Evolutionary conservation across 2,329 filamentous ascomycete species (phyloP), one percentile per base, ranked within the genome.

Genomic region (Pseudocercospora pini-densiflorae): DNA sequence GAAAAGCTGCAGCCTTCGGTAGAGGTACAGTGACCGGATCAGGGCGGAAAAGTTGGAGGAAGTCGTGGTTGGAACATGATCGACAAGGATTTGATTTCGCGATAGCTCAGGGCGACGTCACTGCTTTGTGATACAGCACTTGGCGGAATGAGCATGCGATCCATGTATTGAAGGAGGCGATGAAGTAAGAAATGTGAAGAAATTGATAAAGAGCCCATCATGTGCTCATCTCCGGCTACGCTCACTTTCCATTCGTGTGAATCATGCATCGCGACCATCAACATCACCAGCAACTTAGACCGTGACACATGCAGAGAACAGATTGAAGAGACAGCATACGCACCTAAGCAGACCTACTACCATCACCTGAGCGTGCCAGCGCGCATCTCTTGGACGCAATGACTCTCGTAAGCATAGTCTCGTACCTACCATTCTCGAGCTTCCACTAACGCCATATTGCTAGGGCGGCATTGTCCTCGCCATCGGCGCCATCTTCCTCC

Each of bases 401-500:
- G 66, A 62, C 63, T 21, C 57, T 68, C 36, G 66, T 65, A 59
- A 9, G 63, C 36, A 16, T 4, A 12, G 27, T n/a, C 12, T 5
- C 40, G n/a, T 16, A n/a, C 33, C 16, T n/a, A 10, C 45, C 14
- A 21, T 24, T 0, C 27, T 29, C 23, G 14, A n/a, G 5, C 49
- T 40, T 14, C 21, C n/a, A 36, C 63, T 68, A 54, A 63, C 59
- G 27, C 9, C 2, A n/a, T 43, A 36, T 47, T 21, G 14, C 6
- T 61, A 71, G 69, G 69, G 69, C 67, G 69, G 69, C 19, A 45
- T 63, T 10, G 27, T 69, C 27, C 67, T 71, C 57, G 69, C 59
- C 62, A 63, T 71, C 53, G 67, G 67, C 58, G 67, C 69, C 62
- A 65, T 71, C 62, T 65, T 71, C 65, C 88, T 97, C 72, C 93